Conservation (phyloP, 495 filamentous ascomycete species). For the Penicillium canescens region DNA sequence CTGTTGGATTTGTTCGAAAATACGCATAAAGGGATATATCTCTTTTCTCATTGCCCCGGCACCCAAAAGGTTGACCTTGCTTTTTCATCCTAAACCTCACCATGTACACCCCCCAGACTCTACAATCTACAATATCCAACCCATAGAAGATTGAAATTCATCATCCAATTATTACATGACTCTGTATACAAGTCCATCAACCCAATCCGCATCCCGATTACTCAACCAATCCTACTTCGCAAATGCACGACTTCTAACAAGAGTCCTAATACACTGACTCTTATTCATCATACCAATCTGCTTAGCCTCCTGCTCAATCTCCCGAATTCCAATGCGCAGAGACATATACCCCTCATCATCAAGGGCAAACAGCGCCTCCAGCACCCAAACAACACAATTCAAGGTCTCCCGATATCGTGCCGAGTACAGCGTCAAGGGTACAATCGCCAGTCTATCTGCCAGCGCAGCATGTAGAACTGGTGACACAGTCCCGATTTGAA, state of each 20-base stretch:
- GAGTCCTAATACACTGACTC: slow-evolving; percentile 8
- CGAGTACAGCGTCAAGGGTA: slow-evolving; percentile 20
- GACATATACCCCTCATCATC: slow-evolving; percentile 25
- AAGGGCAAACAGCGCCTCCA: slow-evolving; percentile 26
- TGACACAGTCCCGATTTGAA: slow-evolving; percentile 22
- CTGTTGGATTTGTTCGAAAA: slow-evolving; percentile 16
- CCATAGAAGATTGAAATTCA: slow-evolving; percentile 12
- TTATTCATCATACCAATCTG: slow-evolving; percentile 17
- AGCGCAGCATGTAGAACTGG: slow-evolving; percentile 21
- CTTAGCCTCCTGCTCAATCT: slow-evolving; percentile 25
- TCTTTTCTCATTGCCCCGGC: neutral
- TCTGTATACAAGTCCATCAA: neutral
- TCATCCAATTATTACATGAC: slow-evolving; percentile 5
- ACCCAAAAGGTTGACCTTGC: neutral
- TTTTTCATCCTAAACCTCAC: neutral
- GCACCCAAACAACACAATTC: slow-evolving; percentile 26
- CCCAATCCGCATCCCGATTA: neutral
- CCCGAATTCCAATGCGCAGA: slow-evolving; percentile 11
- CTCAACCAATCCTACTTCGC: neutral
- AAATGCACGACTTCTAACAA: slow-evolving; percentile 6
- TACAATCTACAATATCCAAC: neutral
- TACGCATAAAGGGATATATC: slow-evolving; percentile 8
- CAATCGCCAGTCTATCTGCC: slow-evolving; percentile 10
- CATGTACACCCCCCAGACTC: slow-evolving; percentile 12
- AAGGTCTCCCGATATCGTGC: slow-evolving; percentile 19